A percentile compares a stretch with the other conserved stretches of the same genome.
These are phyloP conservation scores for Rhazya stricta DNA, from an alignment of 257 asterid species.

Conservation along the genomic window DNA sequence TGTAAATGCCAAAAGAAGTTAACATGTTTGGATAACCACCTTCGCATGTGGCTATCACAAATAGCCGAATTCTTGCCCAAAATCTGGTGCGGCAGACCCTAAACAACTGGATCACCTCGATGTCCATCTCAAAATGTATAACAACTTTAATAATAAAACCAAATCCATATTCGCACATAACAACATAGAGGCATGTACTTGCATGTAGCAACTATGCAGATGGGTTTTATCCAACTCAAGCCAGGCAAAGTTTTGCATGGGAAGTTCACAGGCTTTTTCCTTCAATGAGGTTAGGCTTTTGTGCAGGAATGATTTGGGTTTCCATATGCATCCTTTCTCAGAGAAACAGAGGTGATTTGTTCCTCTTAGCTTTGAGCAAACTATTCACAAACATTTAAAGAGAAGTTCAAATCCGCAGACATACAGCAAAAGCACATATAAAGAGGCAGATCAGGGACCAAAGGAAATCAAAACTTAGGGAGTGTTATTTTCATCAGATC, in stretches of 20 bases:
- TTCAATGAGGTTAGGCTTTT: neutral
- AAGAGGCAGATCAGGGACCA: neutral
- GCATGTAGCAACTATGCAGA: neutral
- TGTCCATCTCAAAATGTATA: neutral
- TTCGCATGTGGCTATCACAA: neutral
- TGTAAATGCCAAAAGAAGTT: neutral
- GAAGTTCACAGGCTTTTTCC: neutral
- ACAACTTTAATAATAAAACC: neutral
- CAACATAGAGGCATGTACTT: neutral
- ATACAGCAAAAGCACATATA: neutral
- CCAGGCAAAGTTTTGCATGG: neutral
- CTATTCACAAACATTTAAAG: neutral
- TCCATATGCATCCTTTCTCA: neutral
- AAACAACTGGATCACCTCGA: neutral
- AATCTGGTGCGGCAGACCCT: neutral
- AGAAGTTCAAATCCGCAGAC: neutral
- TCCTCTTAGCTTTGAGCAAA: neutral
- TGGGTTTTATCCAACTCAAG: neutral
- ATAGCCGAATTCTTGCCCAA: neutral
- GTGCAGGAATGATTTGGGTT: neutral
- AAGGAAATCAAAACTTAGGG: neutral
- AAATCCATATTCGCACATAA: neutral
- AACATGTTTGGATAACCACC: neutral
- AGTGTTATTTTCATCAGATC: no score
- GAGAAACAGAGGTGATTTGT: neutral